Percentiles rank a stretch among this genome's conserved stretches.
Conservation (phyloP, 768 basidiomycete species). For the Boletus barrowsii region DNA sequence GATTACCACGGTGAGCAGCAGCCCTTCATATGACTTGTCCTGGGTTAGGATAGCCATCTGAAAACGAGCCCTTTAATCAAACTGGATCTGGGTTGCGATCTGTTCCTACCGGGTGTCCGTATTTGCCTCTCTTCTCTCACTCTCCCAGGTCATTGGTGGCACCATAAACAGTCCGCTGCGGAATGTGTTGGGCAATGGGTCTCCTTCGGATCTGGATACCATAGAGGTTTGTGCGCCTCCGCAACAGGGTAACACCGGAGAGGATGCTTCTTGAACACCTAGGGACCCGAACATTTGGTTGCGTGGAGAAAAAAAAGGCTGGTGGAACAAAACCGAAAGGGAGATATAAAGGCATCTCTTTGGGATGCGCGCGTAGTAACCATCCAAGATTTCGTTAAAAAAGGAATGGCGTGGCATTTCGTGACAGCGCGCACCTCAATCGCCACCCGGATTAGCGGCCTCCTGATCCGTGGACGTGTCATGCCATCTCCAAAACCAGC, state of each 20-base stretch:
- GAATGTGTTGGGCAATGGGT: constrained; percentile 5
- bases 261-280: neutral
- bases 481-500: constrained; percentile 10
- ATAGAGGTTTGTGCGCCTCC: constrained; percentile 13
- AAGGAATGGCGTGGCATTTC: constrained; percentile 1
- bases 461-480: constrained; percentile 24
- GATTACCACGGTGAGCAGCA: constrained; percentile 22
- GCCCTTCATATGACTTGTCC: constrained; percentile 21
- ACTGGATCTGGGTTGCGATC: constrained; percentile 14
- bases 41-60: constrained; percentile 6
- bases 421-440: constrained; percentile 9
- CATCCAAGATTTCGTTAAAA: neutral
- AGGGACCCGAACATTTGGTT: neutral
- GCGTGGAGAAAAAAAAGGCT: neutral
- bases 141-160: neutral
- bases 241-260: constrained; percentile 2
- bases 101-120: constrained; percentile 16
- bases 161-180: neutral
- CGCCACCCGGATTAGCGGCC: constrained; percentile 6
- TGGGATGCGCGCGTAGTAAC: constrained; percentile 7
- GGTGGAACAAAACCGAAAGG: neutral
- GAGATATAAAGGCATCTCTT: constrained; percentile 1
- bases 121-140: neutral
- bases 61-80: constrained; percentile 13
- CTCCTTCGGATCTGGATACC: constrained; percentile 10